Conservation (phyloP, 345 rosid species). For the Syzygium oleosum region DNA sequence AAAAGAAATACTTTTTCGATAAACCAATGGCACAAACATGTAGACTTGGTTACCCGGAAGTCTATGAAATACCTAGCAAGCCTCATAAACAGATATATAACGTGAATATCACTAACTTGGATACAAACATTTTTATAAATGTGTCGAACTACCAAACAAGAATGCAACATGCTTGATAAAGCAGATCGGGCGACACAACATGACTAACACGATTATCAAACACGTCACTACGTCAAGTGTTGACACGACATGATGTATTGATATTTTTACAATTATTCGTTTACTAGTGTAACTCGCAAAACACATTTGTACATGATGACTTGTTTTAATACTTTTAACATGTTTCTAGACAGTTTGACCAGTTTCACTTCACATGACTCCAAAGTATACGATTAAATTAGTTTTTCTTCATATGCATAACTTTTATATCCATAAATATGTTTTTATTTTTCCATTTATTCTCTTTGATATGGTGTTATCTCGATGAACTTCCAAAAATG, state of each 20-base stretch:
- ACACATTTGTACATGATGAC: neutral
- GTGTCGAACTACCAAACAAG: neutral
- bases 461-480: neutral
- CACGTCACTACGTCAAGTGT: neutral
- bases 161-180: neutral
- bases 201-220: neutral
- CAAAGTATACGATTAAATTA: neutral
- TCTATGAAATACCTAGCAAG: neutral
- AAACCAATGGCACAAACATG: neutral
- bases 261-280: neutral
- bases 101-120: neutral
- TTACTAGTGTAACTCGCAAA: neutral
- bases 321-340: neutral
- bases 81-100: neutral
- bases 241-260: neutral
- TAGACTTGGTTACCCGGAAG: neutral
- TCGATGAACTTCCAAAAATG: neutral
- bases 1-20: neutral
- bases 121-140: neutral
- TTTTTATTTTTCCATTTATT: neutral
- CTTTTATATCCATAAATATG: neutral
- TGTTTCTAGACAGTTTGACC: neutral
- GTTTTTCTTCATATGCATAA: neutral
- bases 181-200: rapidly evolving
- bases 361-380: neutral